Evolutionary conservation across 331 rosid species (phyloP).

Genomic region (Arachis monticola): DNA sequence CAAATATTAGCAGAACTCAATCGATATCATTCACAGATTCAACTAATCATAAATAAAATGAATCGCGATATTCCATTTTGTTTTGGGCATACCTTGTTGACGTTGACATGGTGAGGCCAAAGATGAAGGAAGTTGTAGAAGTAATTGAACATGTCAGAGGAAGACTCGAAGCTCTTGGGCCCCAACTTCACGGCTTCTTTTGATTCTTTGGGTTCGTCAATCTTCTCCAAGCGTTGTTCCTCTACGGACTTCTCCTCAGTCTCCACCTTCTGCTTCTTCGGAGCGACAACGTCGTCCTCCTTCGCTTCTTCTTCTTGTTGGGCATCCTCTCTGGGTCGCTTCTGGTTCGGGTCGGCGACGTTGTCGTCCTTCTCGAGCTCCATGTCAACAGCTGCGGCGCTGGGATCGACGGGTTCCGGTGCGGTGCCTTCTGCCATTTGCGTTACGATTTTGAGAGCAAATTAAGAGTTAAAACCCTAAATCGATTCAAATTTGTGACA

Average conservation of each 20-base stretch:
- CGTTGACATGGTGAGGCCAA: constrained; percentile 73
- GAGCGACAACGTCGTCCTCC: constrained; percentile 11
- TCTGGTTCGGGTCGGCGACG: constrained; percentile 9
- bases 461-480: constrained; percentile 34
- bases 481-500: not conserved
- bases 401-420: constrained; percentile 28
- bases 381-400: constrained; percentile 38
- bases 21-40: too few relatives aligned
- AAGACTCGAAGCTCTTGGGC: constrained; percentile 62
- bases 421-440: constrained; percentile 46
- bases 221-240: constrained; percentile 48
- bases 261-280: constrained; percentile 47
- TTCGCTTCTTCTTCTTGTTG: constrained; percentile 3
- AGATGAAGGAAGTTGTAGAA: constrained; percentile 70
- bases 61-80: not conserved
- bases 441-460: not conserved
- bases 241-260: constrained; percentile 48
- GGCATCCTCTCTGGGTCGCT: constrained; percentile 43
- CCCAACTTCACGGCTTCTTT: constrained; percentile 50
- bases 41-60: not conserved
- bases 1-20: too few relatives aligned
- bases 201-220: not conserved
- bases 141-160: constrained; percentile 81
- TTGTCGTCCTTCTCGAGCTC: constrained; percentile 15
- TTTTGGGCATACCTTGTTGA: constrained; percentile 64